Conservation (phyloP, 192 early-diverging fungal species). For the Cladochytrium replicatum region DNA sequence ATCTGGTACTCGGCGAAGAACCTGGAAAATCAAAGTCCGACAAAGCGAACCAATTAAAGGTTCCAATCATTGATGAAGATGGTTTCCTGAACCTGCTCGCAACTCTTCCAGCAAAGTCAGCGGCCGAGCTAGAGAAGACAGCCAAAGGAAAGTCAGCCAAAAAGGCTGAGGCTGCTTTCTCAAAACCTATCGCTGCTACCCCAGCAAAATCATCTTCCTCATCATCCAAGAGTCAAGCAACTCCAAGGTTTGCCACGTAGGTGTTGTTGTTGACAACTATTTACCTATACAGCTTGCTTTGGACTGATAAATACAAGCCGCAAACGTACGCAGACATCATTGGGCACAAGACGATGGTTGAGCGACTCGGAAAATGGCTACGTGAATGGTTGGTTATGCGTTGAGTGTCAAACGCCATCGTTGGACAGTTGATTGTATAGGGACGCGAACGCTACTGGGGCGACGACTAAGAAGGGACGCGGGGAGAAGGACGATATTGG, state of each 20-base stretch:
- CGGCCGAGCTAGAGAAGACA: constrained; percentile 8
- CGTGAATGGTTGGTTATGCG: constrained; percentile 70
- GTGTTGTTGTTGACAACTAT: too few species aligned
- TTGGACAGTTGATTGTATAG: too few species aligned
- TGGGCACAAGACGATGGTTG: constrained; percentile 70
- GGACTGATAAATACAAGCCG: constrained; percentile 95
- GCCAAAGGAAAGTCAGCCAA: too few species aligned
- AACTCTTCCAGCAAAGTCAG: constrained; percentile 10
- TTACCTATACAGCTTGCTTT: too few species aligned
- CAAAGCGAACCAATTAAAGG: constrained; percentile 60
- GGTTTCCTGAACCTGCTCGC: constrained; percentile 71
- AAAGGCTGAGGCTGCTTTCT: too few species aligned
- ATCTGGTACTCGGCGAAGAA: constrained; percentile 77
- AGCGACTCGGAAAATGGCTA: constrained; percentile 68
- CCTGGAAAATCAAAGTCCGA: constrained; percentile 74
- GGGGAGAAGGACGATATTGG: constrained; percentile 43
- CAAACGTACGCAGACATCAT: constrained; percentile 66
- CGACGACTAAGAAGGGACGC: constrained; percentile 32
- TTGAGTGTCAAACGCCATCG: too few species aligned
- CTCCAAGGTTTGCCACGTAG: too few species aligned
- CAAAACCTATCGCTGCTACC: constrained; percentile 5
- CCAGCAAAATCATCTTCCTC: background rate
- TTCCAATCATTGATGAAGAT: constrained; percentile 74
- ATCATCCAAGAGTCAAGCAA: too few species aligned
- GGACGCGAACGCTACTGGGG: constrained; percentile 39